A percentile compares a stretch with the other conserved stretches of the same genome.
Evolutionary conservation across 2,329 filamentous ascomycete species (phyloP).

Genomic region (Colletotrichum sp.): DNA sequence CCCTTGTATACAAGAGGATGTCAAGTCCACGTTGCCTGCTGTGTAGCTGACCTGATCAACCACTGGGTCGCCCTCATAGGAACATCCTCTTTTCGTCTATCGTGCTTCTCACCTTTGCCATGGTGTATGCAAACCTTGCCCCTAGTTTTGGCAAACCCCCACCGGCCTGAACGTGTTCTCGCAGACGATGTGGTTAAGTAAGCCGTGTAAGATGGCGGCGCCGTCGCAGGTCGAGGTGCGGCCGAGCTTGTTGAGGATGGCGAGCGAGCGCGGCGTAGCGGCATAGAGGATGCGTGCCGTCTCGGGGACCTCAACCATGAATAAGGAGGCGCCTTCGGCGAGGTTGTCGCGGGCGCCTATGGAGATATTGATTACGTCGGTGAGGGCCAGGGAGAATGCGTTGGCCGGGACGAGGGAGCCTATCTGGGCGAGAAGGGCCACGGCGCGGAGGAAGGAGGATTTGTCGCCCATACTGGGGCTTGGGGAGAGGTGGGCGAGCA

Average conservation of each 20-base stretch:
- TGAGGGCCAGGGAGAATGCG: slow-evolving; percentile 75
- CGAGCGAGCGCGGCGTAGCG: slow-evolving; percentile 81
- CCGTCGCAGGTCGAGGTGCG: slow-evolving; percentile 95
- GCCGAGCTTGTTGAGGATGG: slow-evolving; percentile 94
- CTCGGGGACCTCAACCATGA: slow-evolving; percentile 97
- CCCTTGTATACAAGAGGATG: too few species aligned
- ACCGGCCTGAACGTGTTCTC: slow-evolving; percentile 55
- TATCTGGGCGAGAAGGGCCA: slow-evolving; percentile 90
- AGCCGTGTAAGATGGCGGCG: slow-evolving; percentile 91
- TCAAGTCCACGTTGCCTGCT: neutral
- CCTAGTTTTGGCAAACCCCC: neutral
- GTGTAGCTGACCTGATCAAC: neutral
- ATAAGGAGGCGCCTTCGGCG: slow-evolving; percentile 91
- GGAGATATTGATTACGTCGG: slow-evolving; percentile 92
- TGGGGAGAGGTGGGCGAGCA: slow-evolving; percentile 84
- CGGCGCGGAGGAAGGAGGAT: slow-evolving; percentile 93
- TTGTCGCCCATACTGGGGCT: slow-evolving; percentile 99
- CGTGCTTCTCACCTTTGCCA: neutral
- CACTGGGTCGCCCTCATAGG: neutral
- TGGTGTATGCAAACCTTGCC: neutral
- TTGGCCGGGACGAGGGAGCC: slow-evolving; percentile 91
- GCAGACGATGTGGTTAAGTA: slow-evolving; percentile 82
- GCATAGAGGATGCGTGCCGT: slow-evolving; percentile 90
- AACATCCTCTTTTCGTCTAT: neutral
- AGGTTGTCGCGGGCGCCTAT: slow-evolving; percentile 98